These are phyloP conservation scores for Yamadazyma philogaea DNA, from an alignment of 805 yeast species.

Conservation along the genomic window DNA sequence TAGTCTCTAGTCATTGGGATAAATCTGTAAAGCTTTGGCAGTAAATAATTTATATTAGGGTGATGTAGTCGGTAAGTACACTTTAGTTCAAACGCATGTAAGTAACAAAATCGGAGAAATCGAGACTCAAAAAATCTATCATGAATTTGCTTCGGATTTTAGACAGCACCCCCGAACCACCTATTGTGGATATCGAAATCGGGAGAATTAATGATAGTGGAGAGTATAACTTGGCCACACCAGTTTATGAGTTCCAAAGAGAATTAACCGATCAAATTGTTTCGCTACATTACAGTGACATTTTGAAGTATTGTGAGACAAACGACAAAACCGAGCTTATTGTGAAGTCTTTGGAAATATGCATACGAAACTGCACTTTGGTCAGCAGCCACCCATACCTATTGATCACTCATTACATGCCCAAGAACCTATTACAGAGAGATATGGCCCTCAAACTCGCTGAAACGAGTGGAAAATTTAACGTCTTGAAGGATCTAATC, in stretches of 20 bases:
- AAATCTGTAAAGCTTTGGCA: constrained; percentile 68
- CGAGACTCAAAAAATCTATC: not conserved
- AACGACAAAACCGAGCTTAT: constrained; percentile 50
- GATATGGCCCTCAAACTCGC: constrained; percentile 69
- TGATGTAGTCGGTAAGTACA: not conserved
- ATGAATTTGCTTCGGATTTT: constrained; percentile 77
- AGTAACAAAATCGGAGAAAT: not conserved
- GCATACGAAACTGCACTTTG: constrained; percentile 70
- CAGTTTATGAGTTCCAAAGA: constrained; percentile 81
- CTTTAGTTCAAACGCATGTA: not conserved
- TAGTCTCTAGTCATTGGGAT: constrained; percentile 82
- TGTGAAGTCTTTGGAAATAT: constrained; percentile 70
- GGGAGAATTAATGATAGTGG: constrained; percentile 47
- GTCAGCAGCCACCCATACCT: constrained; percentile 89
- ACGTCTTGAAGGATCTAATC: constrained; percentile 61
- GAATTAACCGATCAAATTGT: constrained; percentile 90
- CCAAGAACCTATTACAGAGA: constrained; percentile 68
- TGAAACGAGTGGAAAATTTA: constrained; percentile 82
- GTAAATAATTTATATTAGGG: not conserved
- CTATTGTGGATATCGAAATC: constrained; percentile 56
- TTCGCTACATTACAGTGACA: constrained; percentile 86
- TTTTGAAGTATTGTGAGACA: constrained; percentile 77
- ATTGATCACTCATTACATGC: constrained; percentile 79
- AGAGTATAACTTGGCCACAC: constrained; percentile 76
- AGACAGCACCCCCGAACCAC: constrained; percentile 84